Evolutionary conservation across 306 rosid genomes (phyloP), one percentile per base, ranked within the genome.

Genomic region (Ammopiptanthus mongolicus): DNA sequence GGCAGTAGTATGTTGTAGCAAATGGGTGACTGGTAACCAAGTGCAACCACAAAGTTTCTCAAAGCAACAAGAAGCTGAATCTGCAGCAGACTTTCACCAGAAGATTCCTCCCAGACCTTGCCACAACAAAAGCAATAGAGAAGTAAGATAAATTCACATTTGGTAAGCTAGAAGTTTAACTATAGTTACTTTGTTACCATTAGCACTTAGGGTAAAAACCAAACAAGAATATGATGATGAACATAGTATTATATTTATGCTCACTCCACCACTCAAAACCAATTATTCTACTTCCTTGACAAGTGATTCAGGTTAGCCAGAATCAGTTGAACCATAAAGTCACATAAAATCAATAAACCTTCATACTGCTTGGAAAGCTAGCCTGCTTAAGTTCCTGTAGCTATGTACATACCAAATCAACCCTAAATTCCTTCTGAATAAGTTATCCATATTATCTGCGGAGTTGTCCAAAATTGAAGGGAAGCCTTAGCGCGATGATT

Each of bases 61-160:
- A 94, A 78, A 80, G 98, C 97, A 83, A 90, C 71, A 50, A 94
- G 98, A 77, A 91, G 95, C 85, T 94, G 97, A 82, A 94, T 94
- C 89, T 88, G 97, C 76, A 94, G 86, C 68, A 91, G 90, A 81
- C 97, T 91, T 86, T 94, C 97, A 78, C 98, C 95, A 69, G 91
- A 86, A 77, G 97, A 88, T 77, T 90, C 96, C 86, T 90, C 98
- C 98, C 97, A 94, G 58, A 90, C 89, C 98, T 94, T 80, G 39
- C 60, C 58, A 82, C 25, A 65, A 72, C 59, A 63, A 74, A 58
- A 75, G 67, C 42, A 71, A 82, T 12, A 23, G 41, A 77, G 33
- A 13, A 47, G 29, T 75, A 23, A 58, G 34, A 47, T 7, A 61
- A 56, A 81, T 72, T 39, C 31, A 71, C 17, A 33, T 65, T 53